phyloP scores from a whole-genome alignment of 2,329 filamentous ascomycete genomes.

The Aspergillus sp. region DNA sequence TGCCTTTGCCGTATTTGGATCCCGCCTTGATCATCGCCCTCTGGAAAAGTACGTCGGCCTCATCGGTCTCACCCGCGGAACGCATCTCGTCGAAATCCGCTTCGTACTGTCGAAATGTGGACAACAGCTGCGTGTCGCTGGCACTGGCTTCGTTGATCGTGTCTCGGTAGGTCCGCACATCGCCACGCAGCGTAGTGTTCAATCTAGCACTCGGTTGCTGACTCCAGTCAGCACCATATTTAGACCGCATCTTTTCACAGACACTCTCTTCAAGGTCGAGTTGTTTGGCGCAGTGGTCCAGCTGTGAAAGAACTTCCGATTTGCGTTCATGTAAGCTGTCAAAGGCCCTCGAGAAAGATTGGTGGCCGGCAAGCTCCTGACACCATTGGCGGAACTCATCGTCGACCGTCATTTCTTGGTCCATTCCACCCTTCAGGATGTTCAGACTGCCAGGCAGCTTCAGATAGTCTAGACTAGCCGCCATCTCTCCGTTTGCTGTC shows the following conservation, averaged over 20 bases:
- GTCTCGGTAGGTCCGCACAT: slow-evolving; percentile 82
- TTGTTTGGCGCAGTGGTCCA: slow-evolving; percentile 82
- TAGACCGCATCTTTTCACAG: slow-evolving; percentile 98
- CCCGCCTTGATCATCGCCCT: slow-evolving; percentile 77
- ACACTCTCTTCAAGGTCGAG: slow-evolving; percentile 96
- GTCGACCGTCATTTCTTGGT: slow-evolving; percentile 83
- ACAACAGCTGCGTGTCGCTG: slow-evolving; percentile 79
- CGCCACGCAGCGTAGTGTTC: slow-evolving; percentile 80
- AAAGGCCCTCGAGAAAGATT: slow-evolving; percentile 74
- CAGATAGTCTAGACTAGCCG: slow-evolving; percentile 87
- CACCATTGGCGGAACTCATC: slow-evolving; percentile 94
- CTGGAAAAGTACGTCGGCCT: slow-evolving; percentile 86
- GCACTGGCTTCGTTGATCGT: slow-evolving; percentile 84
- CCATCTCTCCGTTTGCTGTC: slow-evolving; percentile 91
- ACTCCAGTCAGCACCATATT: slow-evolving; percentile 94
- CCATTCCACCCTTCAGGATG: slow-evolving; percentile 86
- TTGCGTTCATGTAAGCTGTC: slow-evolving; percentile 76
- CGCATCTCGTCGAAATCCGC: slow-evolving; percentile 94
- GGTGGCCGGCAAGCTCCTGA: slow-evolving; percentile 82
- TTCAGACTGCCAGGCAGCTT: slow-evolving; percentile 86
- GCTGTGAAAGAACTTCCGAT: slow-evolving; percentile 64
- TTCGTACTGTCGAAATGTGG: slow-evolving; percentile 82
- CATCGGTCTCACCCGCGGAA: slow-evolving; percentile 77
- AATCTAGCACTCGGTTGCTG: slow-evolving; percentile 91
- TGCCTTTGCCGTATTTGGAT: slow-evolving; percentile 53